These are phyloP conservation scores for Yamagishiella unicocca DNA, from an alignment of 139 green algal species.

Conservation along the genomic window DNA sequence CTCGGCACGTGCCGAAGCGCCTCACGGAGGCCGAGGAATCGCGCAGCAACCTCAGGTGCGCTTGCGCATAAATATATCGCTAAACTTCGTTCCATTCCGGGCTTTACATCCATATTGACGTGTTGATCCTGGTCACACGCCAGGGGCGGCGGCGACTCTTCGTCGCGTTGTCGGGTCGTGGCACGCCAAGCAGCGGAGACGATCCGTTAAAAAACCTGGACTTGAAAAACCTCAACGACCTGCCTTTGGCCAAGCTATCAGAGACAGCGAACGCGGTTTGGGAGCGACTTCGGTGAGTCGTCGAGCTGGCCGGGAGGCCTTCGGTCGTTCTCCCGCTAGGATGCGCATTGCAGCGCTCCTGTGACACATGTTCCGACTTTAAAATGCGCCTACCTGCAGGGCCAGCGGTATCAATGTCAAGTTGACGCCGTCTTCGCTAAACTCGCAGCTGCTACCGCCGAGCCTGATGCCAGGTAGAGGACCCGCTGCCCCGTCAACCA, in stretches of 20 bases:
- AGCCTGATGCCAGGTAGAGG: background rate
- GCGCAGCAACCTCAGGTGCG: too few species aligned
- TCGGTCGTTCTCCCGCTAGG: too few species aligned
- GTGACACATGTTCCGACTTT: too few species aligned
- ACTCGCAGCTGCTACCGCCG: background rate
- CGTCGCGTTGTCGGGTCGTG: background rate
- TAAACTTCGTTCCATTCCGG: too few species aligned
- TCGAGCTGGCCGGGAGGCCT: too few species aligned
- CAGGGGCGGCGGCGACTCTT: background rate
- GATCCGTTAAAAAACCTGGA: constrained; percentile 14
- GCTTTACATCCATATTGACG: too few species aligned
- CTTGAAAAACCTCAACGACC: constrained; percentile 13
- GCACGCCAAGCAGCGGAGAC: background rate
- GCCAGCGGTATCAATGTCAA: constrained; percentile 25
- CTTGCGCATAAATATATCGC: too few species aligned
- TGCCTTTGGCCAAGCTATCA: constrained; percentile 6
- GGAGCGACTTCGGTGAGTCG: constrained; percentile 25
- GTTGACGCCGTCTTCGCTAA: background rate
- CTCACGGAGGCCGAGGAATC: too few species aligned
- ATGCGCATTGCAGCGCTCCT: background rate
- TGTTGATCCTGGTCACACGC: too few species aligned
- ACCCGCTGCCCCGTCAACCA: too few species aligned
- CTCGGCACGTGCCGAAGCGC: too few species aligned
- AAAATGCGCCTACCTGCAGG: background rate
- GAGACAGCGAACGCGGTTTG: constrained; percentile 33